Percentiles rank a stretch among this genome's conserved stretches.
These are phyloP conservation scores for Yamadazyma diospyri DNA, from an alignment of 1,139 yeast species.

Conservation along the genomic window DNA sequence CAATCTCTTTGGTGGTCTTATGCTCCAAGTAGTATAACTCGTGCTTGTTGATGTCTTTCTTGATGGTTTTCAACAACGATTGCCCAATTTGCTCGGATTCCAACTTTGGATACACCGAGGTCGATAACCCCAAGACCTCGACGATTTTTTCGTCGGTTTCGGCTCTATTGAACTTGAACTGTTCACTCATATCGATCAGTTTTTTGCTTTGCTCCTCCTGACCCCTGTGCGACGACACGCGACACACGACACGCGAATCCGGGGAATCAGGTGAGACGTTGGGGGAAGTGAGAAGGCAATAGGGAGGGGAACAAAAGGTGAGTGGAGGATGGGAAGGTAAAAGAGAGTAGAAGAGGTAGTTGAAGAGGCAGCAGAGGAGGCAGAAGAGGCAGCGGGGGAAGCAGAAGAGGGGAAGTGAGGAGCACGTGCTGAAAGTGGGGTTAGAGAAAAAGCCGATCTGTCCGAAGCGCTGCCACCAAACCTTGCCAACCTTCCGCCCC, in stretches of 20 bases:
- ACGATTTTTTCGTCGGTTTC: constrained; percentile 23
- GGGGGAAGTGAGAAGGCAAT: neutral
- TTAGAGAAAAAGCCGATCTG: too few relatives aligned
- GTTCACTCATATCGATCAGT: constrained; percentile 17
- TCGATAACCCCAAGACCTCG: constrained; percentile 25
- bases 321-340: constrained; percentile 1
- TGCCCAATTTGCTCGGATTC: constrained; percentile 26
- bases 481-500: too few relatives aligned
- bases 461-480: too few relatives aligned
- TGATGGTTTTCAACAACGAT: constrained; percentile 28
- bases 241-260: constrained; percentile 1
- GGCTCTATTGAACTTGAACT: constrained; percentile 19
- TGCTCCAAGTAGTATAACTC: constrained; percentile 32
- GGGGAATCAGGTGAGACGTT: too few relatives aligned
- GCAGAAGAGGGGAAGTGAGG: too few relatives aligned
- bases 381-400: too few relatives aligned
- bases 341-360: neutral
- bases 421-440: too few relatives aligned
- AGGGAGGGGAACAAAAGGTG: neutral
- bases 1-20: constrained; percentile 20
- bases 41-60: constrained; percentile 22
- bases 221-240: too few relatives aligned
- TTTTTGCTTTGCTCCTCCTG: neutral
- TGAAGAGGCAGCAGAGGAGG: too few relatives aligned
- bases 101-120: constrained; percentile 28